Base-by-base conservation (phyloP, 140 eudicot genomes). In the Cichorium intybus region DNA sequence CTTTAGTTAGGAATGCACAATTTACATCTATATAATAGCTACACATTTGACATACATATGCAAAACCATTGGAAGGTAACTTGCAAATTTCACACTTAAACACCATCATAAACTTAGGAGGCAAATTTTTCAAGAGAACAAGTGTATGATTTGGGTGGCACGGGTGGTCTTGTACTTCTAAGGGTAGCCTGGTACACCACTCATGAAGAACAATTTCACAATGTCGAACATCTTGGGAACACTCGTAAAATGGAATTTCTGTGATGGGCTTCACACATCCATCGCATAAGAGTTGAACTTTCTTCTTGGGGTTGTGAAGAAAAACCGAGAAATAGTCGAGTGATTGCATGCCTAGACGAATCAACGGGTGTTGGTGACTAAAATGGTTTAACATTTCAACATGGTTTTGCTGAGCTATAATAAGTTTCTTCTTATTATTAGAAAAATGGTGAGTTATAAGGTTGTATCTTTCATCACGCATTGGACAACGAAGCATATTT, bases 141-240 rank as follows among this genome's bases (percentile, higher is more conserved):
- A 64, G 77, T 1, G 35, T 27, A 47, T 62, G 71, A 3, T 53
- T 27, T 11, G 20, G 47, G 49, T 61, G 77, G 31, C 23, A 15
- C 0, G 23, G 67, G 60, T 64, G 53, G 57, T 35, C 43, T 34
- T 29, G 53, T 66, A 66, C 7, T 37, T 37, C 6, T 1, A 18
- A 29, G 7, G 71, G 62, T 23, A 66, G 35, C 28, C 17, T n/a
- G 15, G 64, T 52, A 29, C 73, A 68, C 73, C 64, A 68, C 73
- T 54, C 55, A 17, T 68, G 64, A 10, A 68, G 73, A 54, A 68
- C 31, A 54, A 68, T 54, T 11, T 9, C 56, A 24, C 73, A 55
- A 23, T 17, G 10, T 16, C 3, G 51, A 18, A 18, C 21, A 50
- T 33, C 11, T 23, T 53, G 29, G n/a, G 54, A 68, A 24, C 64